Conservation (phyloP, 352 stramenopile species). For the Ophiocytium majus region DNA sequence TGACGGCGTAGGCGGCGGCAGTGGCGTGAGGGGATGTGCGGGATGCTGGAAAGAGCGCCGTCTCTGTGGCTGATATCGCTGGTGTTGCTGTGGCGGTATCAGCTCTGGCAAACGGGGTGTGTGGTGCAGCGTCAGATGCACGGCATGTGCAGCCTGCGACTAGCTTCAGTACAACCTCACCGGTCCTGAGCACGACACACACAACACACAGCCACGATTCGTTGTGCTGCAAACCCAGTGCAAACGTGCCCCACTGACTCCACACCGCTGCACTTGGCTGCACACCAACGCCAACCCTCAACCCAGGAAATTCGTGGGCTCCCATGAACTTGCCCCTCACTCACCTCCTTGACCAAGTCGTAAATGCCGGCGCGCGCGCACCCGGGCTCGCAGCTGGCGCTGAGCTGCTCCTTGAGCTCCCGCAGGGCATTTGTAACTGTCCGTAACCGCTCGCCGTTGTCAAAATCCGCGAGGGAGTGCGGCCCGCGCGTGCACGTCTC, state of each 20-base stretch:
- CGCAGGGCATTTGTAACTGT: slow-evolving; percentile 25
- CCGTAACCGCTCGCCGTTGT: slow-evolving; percentile 37
- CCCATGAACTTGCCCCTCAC: no score
- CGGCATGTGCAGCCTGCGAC: no score
- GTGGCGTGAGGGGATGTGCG: no score
- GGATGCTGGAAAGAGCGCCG: no score
- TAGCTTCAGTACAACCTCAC: no score
- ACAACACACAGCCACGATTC: background rate
- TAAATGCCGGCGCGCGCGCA: background rate
- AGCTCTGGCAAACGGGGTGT: no score
- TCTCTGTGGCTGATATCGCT: no score
- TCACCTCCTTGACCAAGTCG: slow-evolving; percentile 13
- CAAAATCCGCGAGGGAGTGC: slow-evolving; percentile 42
- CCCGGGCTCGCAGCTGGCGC: slow-evolving; percentile 15
- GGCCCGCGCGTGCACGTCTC: slow-evolving; percentile 26
- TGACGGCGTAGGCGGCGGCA: no score
- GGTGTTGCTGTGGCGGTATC: no score
- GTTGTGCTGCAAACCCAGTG: background rate
- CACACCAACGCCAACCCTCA: background rate
- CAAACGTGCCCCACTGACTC: background rate
- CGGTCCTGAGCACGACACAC: no score
- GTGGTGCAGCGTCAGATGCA: no score
- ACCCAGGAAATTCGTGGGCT: no score
- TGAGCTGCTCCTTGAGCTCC: slow-evolving; percentile 40
- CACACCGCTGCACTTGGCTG: background rate